phyloP scores from a whole-genome alignment of 176 grass and related monocot genomes.

The Luzula sylvatica region DNA sequence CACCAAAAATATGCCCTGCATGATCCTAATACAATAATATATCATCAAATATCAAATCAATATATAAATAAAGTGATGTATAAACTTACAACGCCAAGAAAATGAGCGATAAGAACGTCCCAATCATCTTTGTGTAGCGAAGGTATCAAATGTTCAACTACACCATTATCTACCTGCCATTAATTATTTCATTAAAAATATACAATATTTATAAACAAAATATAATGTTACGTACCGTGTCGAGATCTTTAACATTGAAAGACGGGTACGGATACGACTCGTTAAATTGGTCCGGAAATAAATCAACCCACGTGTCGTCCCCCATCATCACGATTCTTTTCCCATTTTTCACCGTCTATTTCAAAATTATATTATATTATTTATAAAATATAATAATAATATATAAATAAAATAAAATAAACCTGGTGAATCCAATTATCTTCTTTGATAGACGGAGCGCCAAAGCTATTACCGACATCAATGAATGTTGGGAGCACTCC shows the following conservation, averaged over 20 bases:
- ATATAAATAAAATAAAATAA: constrained; percentile 27
- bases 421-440: constrained; percentile 97
- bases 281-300: constrained; percentile 93
- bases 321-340: constrained; percentile 95
- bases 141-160: constrained; percentile 80
- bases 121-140: constrained; percentile 72
- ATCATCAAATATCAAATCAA: constrained; percentile 18
- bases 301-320: constrained; percentile 89
- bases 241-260: constrained; percentile 99
- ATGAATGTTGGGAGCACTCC: constrained; percentile 98
- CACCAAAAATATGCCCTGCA: constrained; percentile 97
- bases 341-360: constrained; percentile 66
- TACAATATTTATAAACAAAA: neutral
- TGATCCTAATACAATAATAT: constrained; percentile 68
- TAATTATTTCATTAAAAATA: constrained; percentile 10
- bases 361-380: constrained; percentile 2
- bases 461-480: constrained; percentile 93
- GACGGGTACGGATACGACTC: constrained; percentile 89
- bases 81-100: constrained; percentile 97
- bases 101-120: constrained; percentile 97
- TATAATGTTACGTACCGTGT: constrained; percentile 44
- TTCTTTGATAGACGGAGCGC: constrained; percentile 83
- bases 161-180: constrained; percentile 85
- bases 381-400: constrained; percentile 8
- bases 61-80: neutral